Evolutionary conservation across 139 green algal genomes (phyloP).

Genomic region (Volvox reticuliferus): DNA sequence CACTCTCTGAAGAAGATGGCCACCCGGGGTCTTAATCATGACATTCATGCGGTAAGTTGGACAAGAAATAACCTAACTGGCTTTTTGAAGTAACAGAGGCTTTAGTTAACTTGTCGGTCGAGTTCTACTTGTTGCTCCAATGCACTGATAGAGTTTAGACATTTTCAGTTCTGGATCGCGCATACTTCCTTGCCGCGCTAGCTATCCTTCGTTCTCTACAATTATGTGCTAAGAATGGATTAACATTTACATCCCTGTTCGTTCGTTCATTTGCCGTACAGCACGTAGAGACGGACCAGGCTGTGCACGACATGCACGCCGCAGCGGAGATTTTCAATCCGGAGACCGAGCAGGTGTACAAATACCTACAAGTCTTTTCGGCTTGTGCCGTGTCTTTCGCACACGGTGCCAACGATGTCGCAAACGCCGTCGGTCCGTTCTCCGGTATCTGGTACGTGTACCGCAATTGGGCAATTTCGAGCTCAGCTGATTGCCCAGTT

Average conservation of each 20-base stretch:
- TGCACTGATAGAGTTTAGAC: no score
- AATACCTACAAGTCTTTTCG: slow-evolving; percentile 55
- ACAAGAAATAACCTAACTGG: no score
- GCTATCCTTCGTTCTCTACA: no score
- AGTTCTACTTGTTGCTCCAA: no score
- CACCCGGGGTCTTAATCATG: slow-evolving; percentile 12
- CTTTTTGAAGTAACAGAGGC: no score
- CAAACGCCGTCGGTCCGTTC: slow-evolving; percentile 85
- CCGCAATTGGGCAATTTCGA: slow-evolving; percentile 57
- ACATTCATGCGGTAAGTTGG: slow-evolving; percentile 28
- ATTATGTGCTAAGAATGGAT: no score
- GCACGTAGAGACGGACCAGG: slow-evolving; percentile 24
- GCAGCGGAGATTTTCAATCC: slow-evolving; percentile 76
- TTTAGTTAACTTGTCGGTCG: no score
- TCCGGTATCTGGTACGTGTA: slow-evolving; percentile 74
- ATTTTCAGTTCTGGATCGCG: no score
- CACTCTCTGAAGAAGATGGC: slow-evolving; percentile 23
- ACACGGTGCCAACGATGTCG: slow-evolving; percentile 86
- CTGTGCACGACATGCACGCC: slow-evolving; percentile 43
- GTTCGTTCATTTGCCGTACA: no score
- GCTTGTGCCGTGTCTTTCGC: slow-evolving; percentile 88
- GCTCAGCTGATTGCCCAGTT: background rate
- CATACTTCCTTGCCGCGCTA: no score
- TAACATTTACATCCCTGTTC: no score
- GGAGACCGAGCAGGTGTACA: slow-evolving; percentile 74